phyloP scores from a whole-genome alignment of 2,329 filamentous ascomycete genomes.

The Macrophomina pseudophaseolina region DNA sequence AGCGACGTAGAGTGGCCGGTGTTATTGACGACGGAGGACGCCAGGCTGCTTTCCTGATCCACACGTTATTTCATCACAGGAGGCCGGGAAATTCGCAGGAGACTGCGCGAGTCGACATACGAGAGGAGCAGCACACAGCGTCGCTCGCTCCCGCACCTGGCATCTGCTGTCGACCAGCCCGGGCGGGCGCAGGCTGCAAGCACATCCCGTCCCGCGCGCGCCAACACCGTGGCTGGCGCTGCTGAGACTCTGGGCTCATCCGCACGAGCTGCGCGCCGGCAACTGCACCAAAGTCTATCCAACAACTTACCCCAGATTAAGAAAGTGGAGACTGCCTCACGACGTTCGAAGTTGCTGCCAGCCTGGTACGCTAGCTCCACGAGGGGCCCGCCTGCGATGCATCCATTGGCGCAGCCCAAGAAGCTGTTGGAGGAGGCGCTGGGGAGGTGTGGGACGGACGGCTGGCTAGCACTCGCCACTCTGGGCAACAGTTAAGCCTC shows the following conservation, averaged over 20 bases:
- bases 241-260: neutral
- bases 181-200: neutral
- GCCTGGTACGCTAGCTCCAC: slow-evolving; percentile 14
- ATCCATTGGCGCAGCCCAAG: neutral
- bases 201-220: neutral
- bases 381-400: neutral
- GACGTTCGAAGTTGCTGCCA: slow-evolving; percentile 26
- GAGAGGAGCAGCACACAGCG: neutral
- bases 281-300: slow-evolving; percentile 24
- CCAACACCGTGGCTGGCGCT: neutral
- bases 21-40: neutral
- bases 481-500: neutral
- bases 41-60: neutral
- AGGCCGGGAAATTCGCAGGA: neutral
- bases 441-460: neutral
- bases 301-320: slow-evolving; percentile 25
- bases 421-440: neutral
- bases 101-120: neutral
- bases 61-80: slow-evolving; percentile 2
- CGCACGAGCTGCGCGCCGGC: slow-evolving; percentile 14
- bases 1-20: neutral
- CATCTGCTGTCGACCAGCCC: too few species aligned
- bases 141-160: too few species aligned
- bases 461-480: neutral
- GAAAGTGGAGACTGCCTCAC: slow-evolving; percentile 23